Conservation (phyloP, 2,329 filamentous ascomycete genomes). For the Pyricularia sp. region DNA sequence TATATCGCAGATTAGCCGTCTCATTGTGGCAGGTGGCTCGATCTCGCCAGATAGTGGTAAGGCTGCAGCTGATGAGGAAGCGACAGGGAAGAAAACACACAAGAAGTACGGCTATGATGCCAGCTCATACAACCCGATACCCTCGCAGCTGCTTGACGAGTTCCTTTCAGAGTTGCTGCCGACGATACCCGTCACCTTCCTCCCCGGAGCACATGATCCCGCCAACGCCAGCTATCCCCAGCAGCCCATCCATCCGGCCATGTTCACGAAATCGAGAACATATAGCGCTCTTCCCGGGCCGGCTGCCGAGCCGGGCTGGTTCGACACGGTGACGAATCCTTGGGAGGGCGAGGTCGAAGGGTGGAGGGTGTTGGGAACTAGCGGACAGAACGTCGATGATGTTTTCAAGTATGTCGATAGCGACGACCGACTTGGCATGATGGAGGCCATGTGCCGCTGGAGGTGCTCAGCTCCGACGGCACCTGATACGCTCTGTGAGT, state of each 20-base stretch:
- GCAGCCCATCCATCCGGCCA: constrained; percentile 81
- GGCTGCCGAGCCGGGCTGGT: constrained; percentile 37
- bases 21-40: constrained; percentile 88
- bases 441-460: constrained; percentile 93
- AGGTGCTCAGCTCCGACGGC: constrained; percentile 83
- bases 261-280: constrained; percentile 65
- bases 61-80: constrained; percentile 23
- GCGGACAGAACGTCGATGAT: constrained; percentile 88
- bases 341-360: constrained; percentile 86
- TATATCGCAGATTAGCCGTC: constrained; percentile 58
- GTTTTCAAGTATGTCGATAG: constrained; percentile 80
- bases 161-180: constrained; percentile 74
- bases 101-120: constrained; percentile 96
- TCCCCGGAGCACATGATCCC: constrained; percentile 75
- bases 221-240: constrained; percentile 85
- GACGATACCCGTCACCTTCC: constrained; percentile 73
- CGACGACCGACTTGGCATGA: constrained; percentile 68
- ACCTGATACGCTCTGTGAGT: constrained; percentile 84
- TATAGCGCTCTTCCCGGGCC: constrained; percentile 43
- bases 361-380: constrained; percentile 73
- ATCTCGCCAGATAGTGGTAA: constrained; percentile 33
- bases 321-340: constrained; percentile 85
- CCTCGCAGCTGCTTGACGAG: constrained; percentile 69
- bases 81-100: constrained; percentile 26
- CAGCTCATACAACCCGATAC: constrained; percentile 72